These are phyloP conservation scores for Musa beccarii DNA, from an alignment of 176 grass and related monocot genomes.

Conservation along the genomic window DNA sequence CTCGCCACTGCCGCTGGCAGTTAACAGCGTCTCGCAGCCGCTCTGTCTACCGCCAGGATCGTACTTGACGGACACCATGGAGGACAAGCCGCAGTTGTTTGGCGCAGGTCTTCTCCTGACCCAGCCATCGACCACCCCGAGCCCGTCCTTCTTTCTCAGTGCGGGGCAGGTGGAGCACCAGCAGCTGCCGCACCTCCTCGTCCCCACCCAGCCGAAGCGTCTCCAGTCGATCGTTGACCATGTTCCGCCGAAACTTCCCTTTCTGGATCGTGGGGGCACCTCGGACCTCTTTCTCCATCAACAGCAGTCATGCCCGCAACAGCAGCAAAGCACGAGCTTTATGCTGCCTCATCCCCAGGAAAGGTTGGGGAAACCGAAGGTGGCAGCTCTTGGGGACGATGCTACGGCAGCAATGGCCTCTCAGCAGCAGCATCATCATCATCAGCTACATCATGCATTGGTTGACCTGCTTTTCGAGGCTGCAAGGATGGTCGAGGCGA, in stretches of 20 bases:
- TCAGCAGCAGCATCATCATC: constrained; percentile 33
- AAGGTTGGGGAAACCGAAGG: constrained; percentile 30
- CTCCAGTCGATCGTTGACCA: constrained; percentile 30
- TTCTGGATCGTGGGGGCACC: constrained; percentile 5
- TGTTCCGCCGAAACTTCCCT: not conserved
- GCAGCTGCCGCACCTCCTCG: constrained; percentile 19
- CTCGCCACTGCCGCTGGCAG: constrained; percentile 10
- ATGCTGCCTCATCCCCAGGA: constrained; percentile 40
- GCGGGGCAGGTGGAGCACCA: constrained; percentile 15
- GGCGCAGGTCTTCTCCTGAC: constrained; percentile 35
- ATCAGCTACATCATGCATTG: constrained; percentile 10
- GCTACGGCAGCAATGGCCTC: constrained; percentile 14
- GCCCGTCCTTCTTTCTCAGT: constrained; percentile 50
- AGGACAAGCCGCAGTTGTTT: constrained; percentile 47
- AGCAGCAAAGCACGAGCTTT: constrained; percentile 23
- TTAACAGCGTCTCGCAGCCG: not conserved
- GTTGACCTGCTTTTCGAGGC: constrained; percentile 56
- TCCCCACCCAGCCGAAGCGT: constrained; percentile 42
- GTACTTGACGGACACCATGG: constrained; percentile 39
- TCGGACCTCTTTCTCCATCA: constrained; percentile 34
- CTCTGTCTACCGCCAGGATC: constrained; percentile 17
- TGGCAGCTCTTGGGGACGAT: constrained; percentile 26
- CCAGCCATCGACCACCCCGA: constrained; percentile 38
- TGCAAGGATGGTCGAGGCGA: constrained; percentile 69
- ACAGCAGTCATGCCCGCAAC: constrained; percentile 22